Evolutionary conservation across 257 asterid genomes (phyloP).

Genomic region (Penstemon newberryi): DNA sequence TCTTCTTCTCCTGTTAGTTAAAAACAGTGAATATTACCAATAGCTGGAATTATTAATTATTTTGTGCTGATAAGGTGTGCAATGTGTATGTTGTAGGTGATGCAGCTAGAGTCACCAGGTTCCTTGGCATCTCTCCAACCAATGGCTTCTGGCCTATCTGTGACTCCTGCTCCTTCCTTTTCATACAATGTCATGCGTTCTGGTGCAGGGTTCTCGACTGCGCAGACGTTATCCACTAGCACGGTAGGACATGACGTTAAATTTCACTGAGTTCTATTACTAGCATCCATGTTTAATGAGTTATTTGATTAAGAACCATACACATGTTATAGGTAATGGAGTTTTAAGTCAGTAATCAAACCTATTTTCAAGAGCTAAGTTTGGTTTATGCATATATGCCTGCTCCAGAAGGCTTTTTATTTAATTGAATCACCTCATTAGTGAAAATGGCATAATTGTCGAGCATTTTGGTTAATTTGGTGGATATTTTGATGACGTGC

Average conservation of each 20-base stretch:
- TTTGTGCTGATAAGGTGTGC: conserved; percentile 21
- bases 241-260: conserved; percentile 30
- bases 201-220: conserved; percentile 26
- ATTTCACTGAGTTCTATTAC: conserved; percentile 1
- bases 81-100: conserved; percentile 30
- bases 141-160: conserved; percentile 31
- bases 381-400: no score
- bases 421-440: not conserved
- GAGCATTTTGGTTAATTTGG: not conserved
- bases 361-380: no score
- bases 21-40: not conserved
- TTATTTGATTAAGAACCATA: not conserved
- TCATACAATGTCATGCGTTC: conserved; percentile 33
- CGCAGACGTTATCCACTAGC: conserved; percentile 33
- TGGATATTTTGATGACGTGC: not conserved
- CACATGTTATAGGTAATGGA: not conserved
- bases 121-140: conserved; percentile 30
- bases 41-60: conserved; percentile 2
- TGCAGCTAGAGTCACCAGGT: conserved; percentile 32
- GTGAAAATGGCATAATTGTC: not conserved
- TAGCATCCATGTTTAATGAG: conserved; percentile 2
- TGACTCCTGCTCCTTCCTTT: conserved; percentile 30
- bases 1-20: conserved; percentile 39
- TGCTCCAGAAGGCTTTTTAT: not conserved
- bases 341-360: not conserved